Percentiles rank a stretch among this genome's conserved stretches.
Conservation (phyloP, 805 yeast species). For the Kazachstania africana region DNA sequence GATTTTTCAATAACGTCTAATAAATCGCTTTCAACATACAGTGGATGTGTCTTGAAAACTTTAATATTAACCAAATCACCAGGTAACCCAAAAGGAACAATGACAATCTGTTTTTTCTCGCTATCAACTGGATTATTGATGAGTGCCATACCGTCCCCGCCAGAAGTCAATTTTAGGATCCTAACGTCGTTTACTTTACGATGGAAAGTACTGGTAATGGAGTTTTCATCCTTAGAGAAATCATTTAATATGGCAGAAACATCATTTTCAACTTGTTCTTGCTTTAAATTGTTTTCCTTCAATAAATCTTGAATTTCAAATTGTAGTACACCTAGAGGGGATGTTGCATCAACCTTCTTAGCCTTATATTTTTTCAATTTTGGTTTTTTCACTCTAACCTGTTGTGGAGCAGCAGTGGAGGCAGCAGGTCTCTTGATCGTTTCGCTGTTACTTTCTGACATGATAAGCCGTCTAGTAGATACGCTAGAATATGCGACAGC, state of each 20-base stretch:
- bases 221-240: slow-evolving; percentile 23
- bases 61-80: slow-evolving; percentile 67
- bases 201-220: slow-evolving; percentile 38
- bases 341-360: slow-evolving; percentile 59
- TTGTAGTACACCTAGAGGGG: slow-evolving; percentile 70
- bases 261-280: slow-evolving; percentile 48
- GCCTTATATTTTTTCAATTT: slow-evolving; percentile 44
- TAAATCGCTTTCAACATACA: slow-evolving; percentile 65
- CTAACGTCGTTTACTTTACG: slow-evolving; percentile 46
- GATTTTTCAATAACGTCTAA: slow-evolving; percentile 38
- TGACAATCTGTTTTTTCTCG: slow-evolving; percentile 43
- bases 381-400: slow-evolving; percentile 21
- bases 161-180: slow-evolving; percentile 51
- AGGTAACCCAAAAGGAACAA: slow-evolving; percentile 80
- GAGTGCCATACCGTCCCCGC: slow-evolving; percentile 80
- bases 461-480: neutral
- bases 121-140: slow-evolving; percentile 45
- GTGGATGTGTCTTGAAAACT: slow-evolving; percentile 69
- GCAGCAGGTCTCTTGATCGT: slow-evolving; percentile 1
- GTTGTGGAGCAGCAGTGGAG: slow-evolving; percentile 2
- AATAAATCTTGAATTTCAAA: slow-evolving; percentile 58
- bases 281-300: slow-evolving; percentile 29
- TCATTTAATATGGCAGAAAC: slow-evolving; percentile 55
- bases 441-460: slow-evolving; percentile 1
- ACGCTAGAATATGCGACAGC: too few relatives aligned